Conservation (phyloP, 2,329 filamentous ascomycete genomes). For the Neonectria punicea region DNA sequence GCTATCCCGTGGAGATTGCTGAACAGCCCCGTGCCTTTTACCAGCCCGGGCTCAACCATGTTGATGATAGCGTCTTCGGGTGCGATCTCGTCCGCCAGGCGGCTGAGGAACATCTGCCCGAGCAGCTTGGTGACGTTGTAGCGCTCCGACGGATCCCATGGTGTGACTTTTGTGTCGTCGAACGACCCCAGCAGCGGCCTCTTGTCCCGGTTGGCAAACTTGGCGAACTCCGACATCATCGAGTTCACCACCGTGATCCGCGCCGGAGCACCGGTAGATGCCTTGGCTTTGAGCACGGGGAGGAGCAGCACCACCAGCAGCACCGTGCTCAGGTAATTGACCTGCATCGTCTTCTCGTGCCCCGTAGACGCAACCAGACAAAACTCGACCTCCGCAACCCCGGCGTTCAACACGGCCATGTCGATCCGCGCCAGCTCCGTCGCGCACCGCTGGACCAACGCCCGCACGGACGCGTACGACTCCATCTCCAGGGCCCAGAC, state of each 20-base stretch:
- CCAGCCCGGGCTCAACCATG: slow-evolving; percentile 44
- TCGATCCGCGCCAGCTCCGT: too few species aligned
- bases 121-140: slow-evolving; percentile 45
- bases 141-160: slow-evolving; percentile 31
- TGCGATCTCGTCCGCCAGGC: slow-evolving; percentile 48
- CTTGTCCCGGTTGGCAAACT: slow-evolving; percentile 34
- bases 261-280: slow-evolving; percentile 15
- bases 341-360: slow-evolving; percentile 33
- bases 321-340: slow-evolving; percentile 38
- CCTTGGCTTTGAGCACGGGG: slow-evolving; percentile 30
- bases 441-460: too few species aligned
- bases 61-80: slow-evolving; percentile 48
- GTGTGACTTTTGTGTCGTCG: slow-evolving; percentile 30
- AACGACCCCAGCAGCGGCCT: slow-evolving; percentile 38
- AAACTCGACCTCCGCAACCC: too few species aligned
- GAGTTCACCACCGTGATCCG: slow-evolving; percentile 44
- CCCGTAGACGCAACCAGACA: too few species aligned
- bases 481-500: too few species aligned
- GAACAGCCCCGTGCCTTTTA: slow-evolving; percentile 34
- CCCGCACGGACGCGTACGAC: too few species aligned
- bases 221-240: slow-evolving; percentile 32
- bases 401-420: too few species aligned
- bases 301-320: slow-evolving; percentile 30
- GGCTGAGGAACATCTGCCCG: slow-evolving; percentile 47
- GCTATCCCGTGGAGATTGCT: slow-evolving; percentile 8